Base-by-base conservation (phyloP, 2,329 filamentous ascomycete genomes). In the Zymoseptoria ardabiliae region DNA sequence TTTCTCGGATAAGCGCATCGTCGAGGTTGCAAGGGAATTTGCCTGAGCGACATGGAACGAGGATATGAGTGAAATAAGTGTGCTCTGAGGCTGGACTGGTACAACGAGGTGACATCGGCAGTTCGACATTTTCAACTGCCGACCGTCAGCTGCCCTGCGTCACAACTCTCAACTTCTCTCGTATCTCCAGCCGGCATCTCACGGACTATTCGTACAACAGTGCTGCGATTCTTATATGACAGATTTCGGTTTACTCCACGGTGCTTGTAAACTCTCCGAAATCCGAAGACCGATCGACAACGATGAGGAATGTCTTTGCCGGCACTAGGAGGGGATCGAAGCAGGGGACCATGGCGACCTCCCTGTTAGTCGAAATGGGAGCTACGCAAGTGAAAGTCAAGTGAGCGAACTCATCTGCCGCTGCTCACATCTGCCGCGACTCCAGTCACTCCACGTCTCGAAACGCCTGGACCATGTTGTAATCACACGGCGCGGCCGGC, bases 391-490 rank as follows among this genome's bases (percentile, higher is more conserved):
- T 45, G 35, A 17, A 13, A 45, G 35, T 6, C 35, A 45, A 45
- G 35, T 45, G 35, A n/a, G 17, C 2, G 17, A 45, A 45, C 7
- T 45, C 25, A 30, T 35, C 25, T 54, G 25, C 35, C 53, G 53
- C n/a, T 45, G 53, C 28, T 30, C 53, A 28, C 53, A 45, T 45
- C 25, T 61, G 58, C 4, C 56, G 59, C 21, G 56, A 45, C 50
- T 56, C 23, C 53, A 53, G 59, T 21, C 53, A 45, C 50, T 56
- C 23, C 53, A 53, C 53, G 25, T 58, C 54, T 54, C 57, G 13
- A 7, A n/a, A 45, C 35, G 35, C 35, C 35, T 45, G 35, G 17
- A 45, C 13, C 11, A 45, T 45, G 35, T 17, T 45, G 35, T 45
- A 45, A 17, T 45, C 35, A n/a, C 35, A 45, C 35, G 35, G 13